Evolutionary conservation across 2,329 filamentous ascomycete genomes (phyloP).

Genomic region (Penicillium rolfsii): DNA sequence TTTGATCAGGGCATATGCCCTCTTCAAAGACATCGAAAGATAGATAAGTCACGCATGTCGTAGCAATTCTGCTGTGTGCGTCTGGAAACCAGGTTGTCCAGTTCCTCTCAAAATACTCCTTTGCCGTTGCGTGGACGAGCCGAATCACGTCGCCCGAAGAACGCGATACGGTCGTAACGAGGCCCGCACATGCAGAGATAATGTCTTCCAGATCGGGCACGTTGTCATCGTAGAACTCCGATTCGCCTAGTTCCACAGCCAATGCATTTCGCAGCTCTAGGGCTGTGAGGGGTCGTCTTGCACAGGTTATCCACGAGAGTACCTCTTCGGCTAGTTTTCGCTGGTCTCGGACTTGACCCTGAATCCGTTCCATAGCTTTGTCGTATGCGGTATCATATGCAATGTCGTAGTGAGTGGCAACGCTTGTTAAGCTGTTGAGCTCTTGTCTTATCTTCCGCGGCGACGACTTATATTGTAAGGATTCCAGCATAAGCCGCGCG

Average conservation of each 20-base stretch:
- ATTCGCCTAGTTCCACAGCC: not conserved
- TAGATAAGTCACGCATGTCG: not conserved
- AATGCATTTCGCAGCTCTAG: not conserved
- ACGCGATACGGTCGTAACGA: not conserved
- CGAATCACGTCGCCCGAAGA: not conserved
- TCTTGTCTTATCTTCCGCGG: not conserved
- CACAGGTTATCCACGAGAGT: not conserved
- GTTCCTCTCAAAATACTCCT: not conserved
- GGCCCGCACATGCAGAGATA: not conserved
- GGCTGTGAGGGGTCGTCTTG: not conserved
- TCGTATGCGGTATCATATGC: not conserved
- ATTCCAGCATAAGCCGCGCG: not conserved
- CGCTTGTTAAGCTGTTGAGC: not conserved
- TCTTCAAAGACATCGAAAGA: not conserved
- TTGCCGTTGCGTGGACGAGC: not conserved
- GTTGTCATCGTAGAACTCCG: not conserved
- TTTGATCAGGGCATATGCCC: not conserved
- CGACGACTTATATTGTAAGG: not conserved
- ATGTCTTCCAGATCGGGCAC: not conserved
- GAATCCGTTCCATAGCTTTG: not conserved
- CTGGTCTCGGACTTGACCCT: not conserved
- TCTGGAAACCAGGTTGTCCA: not conserved
- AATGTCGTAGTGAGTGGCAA: not conserved
- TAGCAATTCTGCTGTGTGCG: not conserved
- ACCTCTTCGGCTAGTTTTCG: not conserved